phyloP scores from a whole-genome alignment of 495 filamentous ascomycete species.

The Podospora comata region DNA sequence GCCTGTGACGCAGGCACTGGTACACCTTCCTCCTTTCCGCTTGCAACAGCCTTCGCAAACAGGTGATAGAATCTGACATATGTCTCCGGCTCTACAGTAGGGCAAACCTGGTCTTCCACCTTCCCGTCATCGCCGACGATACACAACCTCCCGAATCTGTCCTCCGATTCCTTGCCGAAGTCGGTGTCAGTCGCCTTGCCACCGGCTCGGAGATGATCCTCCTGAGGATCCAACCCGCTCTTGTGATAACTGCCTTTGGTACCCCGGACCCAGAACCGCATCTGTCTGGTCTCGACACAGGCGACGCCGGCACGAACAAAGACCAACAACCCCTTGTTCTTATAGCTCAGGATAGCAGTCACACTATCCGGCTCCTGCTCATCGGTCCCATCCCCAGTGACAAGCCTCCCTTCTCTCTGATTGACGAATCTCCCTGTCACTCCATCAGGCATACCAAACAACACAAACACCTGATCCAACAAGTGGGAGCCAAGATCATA shows the following conservation, averaged over 20 bases:
- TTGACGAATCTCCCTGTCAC: constrained; percentile 67
- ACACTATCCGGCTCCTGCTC: constrained; percentile 64
- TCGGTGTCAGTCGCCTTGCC: constrained; percentile 58
- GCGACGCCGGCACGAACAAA: constrained; percentile 68
- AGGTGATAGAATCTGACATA: constrained; percentile 71
- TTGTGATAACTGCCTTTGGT: constrained; percentile 80
- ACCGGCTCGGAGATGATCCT: constrained; percentile 73
- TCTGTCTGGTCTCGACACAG: constrained; percentile 65
- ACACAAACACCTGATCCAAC: constrained; percentile 72
- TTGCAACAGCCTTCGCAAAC: constrained; percentile 62
- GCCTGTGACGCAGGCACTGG: constrained; percentile 72
- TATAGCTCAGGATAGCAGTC: constrained; percentile 67
- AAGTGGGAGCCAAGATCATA: constrained; percentile 85
- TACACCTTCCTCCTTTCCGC: constrained; percentile 55
- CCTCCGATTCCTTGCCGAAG: constrained; percentile 63
- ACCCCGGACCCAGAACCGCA: constrained; percentile 78
- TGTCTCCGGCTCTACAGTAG: constrained; percentile 65
- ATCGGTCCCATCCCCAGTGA: constrained; percentile 42
- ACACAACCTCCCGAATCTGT: constrained; percentile 42
- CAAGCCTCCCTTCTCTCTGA: constrained; percentile 53
- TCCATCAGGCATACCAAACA: constrained; percentile 71
- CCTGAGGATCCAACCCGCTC: constrained; percentile 74
- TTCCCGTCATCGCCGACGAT: constrained; percentile 38
- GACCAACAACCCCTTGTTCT: constrained; percentile 52
- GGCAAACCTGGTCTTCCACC: constrained; percentile 42